These are phyloP conservation scores for Aureobasidium uvarum DNA, from an alignment of 2,329 filamentous ascomycete species.

Conservation along the genomic window DNA sequence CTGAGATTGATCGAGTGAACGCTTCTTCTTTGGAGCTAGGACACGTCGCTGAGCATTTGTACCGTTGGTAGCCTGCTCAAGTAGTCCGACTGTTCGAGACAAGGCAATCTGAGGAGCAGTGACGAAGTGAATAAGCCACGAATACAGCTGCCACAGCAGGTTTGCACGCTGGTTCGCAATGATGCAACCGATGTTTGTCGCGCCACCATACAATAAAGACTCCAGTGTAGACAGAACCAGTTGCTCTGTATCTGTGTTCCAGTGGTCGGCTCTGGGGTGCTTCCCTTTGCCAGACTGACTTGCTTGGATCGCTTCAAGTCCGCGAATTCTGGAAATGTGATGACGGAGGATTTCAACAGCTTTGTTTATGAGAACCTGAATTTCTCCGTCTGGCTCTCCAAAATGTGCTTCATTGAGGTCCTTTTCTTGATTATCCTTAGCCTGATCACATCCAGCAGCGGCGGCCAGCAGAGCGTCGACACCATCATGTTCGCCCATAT, in stretches of 20 bases:
- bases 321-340: slow-evolving; percentile 8
- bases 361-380: slow-evolving; percentile 25
- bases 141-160: slow-evolving; percentile 26
- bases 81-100: not conserved
- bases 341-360: slow-evolving; percentile 25
- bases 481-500: not conserved
- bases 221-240: slow-evolving; percentile 22
- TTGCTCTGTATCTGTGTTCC: slow-evolving; percentile 10
- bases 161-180: slow-evolving; percentile 17
- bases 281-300: not conserved
- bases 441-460: slow-evolving; percentile 13
- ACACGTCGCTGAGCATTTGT: not conserved
- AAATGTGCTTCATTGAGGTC: not conserved
- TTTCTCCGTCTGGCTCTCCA: slow-evolving; percentile 26
- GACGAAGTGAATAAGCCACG: slow-evolving; percentile 12
- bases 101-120: slow-evolving; percentile 10
- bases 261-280: not conserved
- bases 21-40: not conserved
- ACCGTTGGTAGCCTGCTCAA: not conserved
- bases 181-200: slow-evolving; percentile 28
- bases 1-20: not conserved
- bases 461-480: slow-evolving; percentile 22
- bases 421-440: not conserved
- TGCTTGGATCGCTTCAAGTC: not conserved
- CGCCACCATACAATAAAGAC: slow-evolving; percentile 18